Evolutionary conservation across 306 rosid species (phyloP).

Genomic region (Mucuna pruriens): DNA sequence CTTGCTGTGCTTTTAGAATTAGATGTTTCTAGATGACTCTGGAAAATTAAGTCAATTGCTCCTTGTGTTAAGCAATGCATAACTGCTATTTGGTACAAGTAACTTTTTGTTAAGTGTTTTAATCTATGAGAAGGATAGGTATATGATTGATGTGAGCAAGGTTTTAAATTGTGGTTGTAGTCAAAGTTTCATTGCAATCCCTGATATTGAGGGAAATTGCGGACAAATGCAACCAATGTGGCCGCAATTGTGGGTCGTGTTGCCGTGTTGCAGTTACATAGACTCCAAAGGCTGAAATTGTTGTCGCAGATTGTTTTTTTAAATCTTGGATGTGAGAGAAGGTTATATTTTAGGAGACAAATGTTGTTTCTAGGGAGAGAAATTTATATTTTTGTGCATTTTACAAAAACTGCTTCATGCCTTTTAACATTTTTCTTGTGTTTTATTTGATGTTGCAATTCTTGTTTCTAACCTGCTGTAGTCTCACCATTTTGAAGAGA

Average conservation of each 20-base stretch:
- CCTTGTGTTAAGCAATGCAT: neutral
- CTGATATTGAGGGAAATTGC: neutral
- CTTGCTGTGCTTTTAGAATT: neutral
- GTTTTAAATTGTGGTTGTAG: neutral
- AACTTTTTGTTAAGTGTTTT: neutral
- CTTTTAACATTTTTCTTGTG: neutral
- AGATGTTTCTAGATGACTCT: neutral
- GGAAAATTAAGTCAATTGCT: neutral
- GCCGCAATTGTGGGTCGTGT: neutral
- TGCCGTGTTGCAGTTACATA: no score
- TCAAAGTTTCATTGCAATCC: neutral
- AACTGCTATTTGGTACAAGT: neutral
- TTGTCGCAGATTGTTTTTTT: neutral
- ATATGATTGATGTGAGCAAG: neutral
- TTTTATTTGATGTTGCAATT: neutral
- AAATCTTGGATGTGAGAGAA: neutral
- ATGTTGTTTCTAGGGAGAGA: neutral
- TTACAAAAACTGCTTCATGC: neutral
- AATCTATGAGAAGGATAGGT: neutral
- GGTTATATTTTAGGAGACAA: neutral
- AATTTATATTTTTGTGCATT: neutral
- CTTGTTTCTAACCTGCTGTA: neutral
- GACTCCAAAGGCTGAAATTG: neutral
- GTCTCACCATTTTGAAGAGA: neutral
- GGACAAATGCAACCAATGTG: neutral